Percentiles rank a stretch among this genome's conserved stretches.
Conservation (phyloP, 2,329 filamentous ascomycete species). For the Trichoderma hamatum region DNA sequence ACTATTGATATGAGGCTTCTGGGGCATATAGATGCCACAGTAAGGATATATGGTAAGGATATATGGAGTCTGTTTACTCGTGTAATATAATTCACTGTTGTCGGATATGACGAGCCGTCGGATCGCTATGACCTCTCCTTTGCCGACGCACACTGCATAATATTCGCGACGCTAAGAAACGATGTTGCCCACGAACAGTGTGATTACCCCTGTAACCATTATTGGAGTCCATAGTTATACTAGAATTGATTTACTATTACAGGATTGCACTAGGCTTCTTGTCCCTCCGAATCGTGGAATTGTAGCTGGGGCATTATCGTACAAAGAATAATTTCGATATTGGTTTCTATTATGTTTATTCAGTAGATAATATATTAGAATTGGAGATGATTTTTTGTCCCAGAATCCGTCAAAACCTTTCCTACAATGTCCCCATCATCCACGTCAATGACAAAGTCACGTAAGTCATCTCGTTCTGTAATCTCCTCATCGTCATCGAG, state of each 20-base stretch:
- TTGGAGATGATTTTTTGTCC: background rate
- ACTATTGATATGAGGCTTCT: background rate
- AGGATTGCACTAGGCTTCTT: too few relatives aligned
- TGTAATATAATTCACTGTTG: background rate
- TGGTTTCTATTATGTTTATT: background rate
- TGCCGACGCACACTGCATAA: too few relatives aligned
- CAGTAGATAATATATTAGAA: background rate
- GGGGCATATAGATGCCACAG: background rate
- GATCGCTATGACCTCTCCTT: background rate
- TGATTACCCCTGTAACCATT: too few relatives aligned
- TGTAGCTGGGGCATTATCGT: too few relatives aligned
- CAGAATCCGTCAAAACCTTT: background rate
- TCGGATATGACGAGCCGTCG: background rate
- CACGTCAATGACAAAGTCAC: slow-evolving; percentile 7
- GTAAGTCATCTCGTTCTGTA: background rate
- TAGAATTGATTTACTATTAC: too few relatives aligned
- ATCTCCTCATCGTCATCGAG: slow-evolving; percentile 24
- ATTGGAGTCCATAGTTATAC: too few relatives aligned
- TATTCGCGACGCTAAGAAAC: too few relatives aligned
- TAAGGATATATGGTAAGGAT: background rate
- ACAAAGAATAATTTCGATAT: background rate
- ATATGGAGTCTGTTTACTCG: too few relatives aligned
- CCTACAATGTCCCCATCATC: slow-evolving; percentile 10
- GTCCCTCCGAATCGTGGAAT: too few relatives aligned
- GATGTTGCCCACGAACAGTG: too few relatives aligned